phyloP scores from a whole-genome alignment of 352 stramenopile genomes.

The Globisporangium camurandrum region DNA sequence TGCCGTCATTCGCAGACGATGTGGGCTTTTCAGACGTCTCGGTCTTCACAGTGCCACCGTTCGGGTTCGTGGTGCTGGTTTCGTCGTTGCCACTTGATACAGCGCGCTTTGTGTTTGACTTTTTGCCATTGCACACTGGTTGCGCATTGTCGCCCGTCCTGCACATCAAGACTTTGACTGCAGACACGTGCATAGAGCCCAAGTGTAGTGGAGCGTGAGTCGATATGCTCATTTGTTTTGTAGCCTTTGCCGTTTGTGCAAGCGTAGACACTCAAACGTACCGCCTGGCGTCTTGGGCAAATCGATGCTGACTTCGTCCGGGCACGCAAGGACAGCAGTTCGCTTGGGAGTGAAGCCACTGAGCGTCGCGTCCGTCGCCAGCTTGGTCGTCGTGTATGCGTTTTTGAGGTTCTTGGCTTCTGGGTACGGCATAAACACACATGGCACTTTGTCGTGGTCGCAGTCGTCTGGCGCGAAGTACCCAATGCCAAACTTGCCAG shows the following conservation, averaged over 20 bases:
- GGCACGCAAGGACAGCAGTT: constrained; percentile 19
- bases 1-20: no score
- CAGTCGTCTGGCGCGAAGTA: constrained; percentile 40
- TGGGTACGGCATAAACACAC: constrained; percentile 35
- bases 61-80: no score
- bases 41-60: no score
- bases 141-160: constrained; percentile 27
- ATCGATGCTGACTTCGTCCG: constrained; percentile 14
- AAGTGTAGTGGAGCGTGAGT: no score
- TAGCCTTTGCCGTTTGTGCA: no score
- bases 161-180: neutral
- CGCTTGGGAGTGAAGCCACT: constrained; percentile 22
- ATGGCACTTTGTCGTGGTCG: constrained; percentile 32
- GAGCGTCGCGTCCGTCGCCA: constrained; percentile 27
- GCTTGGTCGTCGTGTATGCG: constrained; percentile 40
- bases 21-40: no score
- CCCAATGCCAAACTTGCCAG: constrained; percentile 34
- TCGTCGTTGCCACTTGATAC: no score
- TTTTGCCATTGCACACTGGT: constrained; percentile 45
- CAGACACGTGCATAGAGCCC: constrained; percentile 2
- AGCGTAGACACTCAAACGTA: constrained; percentile 5
- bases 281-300: constrained; percentile 27
- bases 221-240: no score
- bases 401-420: constrained; percentile 42
- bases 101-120: constrained; percentile 60